These are phyloP conservation scores for Didymosphaeria variabile DNA, from an alignment of 2,329 filamentous ascomycete species.

Conservation along the genomic window DNA sequence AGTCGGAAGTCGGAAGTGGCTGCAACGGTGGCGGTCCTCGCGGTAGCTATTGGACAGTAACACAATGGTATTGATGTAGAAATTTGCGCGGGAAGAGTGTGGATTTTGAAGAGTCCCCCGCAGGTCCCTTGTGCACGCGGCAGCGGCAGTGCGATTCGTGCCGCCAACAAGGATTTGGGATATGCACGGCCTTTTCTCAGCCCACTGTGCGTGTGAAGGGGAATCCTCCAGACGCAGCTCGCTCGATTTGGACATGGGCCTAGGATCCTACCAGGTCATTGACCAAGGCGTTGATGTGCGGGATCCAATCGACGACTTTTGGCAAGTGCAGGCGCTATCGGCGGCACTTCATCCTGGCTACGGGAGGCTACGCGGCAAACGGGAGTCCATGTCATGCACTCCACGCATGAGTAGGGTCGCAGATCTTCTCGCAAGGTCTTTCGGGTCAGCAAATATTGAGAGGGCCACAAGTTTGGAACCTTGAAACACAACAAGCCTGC, in stretches of 20 bases:
- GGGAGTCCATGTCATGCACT: slow-evolving; percentile 4
- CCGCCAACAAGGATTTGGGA: slow-evolving; percentile 3
- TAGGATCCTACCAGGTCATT: neutral
- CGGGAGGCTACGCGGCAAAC: neutral
- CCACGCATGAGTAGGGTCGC: slow-evolving; percentile 4
- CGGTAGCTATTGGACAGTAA: neutral
- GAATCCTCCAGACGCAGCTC: slow-evolving; percentile 4
- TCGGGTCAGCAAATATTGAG: slow-evolving; percentile 7
- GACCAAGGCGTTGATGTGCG: neutral
- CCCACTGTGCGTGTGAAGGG: neutral
- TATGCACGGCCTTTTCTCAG: slow-evolving; percentile 7
- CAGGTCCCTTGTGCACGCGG: slow-evolving; percentile 3
- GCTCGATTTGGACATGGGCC: neutral
- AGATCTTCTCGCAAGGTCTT: neutral
- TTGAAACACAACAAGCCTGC: neutral
- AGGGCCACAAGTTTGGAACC: neutral
- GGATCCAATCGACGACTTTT: slow-evolving; percentile 1
- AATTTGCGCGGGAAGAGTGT: neutral
- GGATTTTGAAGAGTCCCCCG: neutral
- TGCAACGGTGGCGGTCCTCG: neutral
- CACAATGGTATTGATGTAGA: neutral
- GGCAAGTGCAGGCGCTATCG: neutral
- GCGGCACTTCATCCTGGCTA: slow-evolving; percentile 4
- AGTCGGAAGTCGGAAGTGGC: neutral
- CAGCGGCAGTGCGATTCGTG: neutral